These are phyloP conservation scores for Draba incana DNA, from an alignment of 345 rosid genomes.

Conservation along the genomic window DNA sequence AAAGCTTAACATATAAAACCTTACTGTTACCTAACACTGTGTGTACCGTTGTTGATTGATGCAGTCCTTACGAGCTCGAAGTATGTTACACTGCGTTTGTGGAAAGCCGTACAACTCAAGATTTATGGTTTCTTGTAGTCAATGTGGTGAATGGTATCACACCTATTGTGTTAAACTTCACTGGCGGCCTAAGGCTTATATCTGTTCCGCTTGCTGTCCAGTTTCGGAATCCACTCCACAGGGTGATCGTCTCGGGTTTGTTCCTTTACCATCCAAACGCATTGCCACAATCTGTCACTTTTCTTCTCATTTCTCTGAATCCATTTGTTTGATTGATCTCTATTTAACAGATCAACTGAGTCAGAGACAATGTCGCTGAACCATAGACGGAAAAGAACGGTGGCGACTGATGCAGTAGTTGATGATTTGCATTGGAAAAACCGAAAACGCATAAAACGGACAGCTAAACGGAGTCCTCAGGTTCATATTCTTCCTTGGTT, in stretches of 20 bases:
- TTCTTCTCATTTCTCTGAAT: neutral
- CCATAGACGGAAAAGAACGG: slow-evolving; percentile 35
- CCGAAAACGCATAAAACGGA: slow-evolving; percentile 73
- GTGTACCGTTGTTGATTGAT: slow-evolving; percentile 31
- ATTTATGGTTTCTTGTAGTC: slow-evolving; percentile 62
- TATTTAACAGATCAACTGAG: slow-evolving; percentile 55
- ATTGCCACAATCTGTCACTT: neutral
- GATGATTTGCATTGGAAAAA: slow-evolving; percentile 62
- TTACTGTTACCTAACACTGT: slow-evolving; percentile 1
- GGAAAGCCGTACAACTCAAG: slow-evolving; percentile 70
- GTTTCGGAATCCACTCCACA: slow-evolving; percentile 24
- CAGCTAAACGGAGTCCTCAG: slow-evolving; percentile 51
- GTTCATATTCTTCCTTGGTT: slow-evolving; percentile 58
- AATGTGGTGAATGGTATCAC: slow-evolving; percentile 82
- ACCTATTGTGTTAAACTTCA: slow-evolving; percentile 61
- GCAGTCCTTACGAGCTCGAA: slow-evolving; percentile 75
- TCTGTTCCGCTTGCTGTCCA: slow-evolving; percentile 86
- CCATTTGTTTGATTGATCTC: slow-evolving; percentile 31
- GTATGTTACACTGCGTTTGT: slow-evolving; percentile 87
- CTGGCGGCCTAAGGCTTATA: slow-evolving; percentile 49
- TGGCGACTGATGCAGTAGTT: neutral
- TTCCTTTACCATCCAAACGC: slow-evolving; percentile 19
- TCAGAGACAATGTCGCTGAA: slow-evolving; percentile 62
- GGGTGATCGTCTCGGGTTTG: slow-evolving; percentile 54
- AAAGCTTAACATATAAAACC: slow-evolving; percentile 12